Evolutionary conservation across 139 green algal species (phyloP), one percentile per base, ranked within the genome.

Genomic region (Coelastrella sp.): DNA sequence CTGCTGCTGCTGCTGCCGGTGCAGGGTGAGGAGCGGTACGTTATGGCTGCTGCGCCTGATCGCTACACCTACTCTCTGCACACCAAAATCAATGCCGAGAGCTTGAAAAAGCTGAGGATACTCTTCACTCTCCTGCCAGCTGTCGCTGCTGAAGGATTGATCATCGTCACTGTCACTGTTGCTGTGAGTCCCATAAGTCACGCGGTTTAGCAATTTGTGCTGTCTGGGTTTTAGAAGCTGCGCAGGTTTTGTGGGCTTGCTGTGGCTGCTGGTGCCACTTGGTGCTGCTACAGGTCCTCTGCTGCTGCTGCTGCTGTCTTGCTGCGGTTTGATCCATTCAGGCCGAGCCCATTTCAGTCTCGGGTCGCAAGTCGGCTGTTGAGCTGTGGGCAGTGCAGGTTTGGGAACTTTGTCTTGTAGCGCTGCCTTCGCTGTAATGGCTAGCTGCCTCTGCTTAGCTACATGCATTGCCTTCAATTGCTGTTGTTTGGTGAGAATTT

Each of bases 261-360:
- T 10, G 24, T 61, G 57, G 8, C 74, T 80, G 74, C 74, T 81
- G 49, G 10, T 19, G 25, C 12, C 59, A 10, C 35, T 59, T 19
- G 25, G n/a, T 75, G n/a, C 73, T 74, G 59, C 22, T 73, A 19
- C n/a, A 22, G 57, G 58, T 59, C 59, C 59, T 24, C 59, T 58
- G n/a, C 59, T 87, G 78, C 78, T 84, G 57, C 78, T 87, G 63
- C 49, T 87, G 27, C n/a, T 87, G 63, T 19, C 14, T 11, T 86
- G 80, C 58, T 86, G 80, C 15, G 8, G 68, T 35, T 68, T 20
- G 7, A 88, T 19, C 84, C 84, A 88, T 58, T 88, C 84, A 57
- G 84, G 84, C 12, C 84, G 66, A 15, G 84, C 84, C 84, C 84
- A 88, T 59, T 88, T 66, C 19, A 88, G 63, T 9, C 68, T 49